Percentiles rank a stretch among this genome's conserved stretches.
phyloP scores from a whole-genome alignment of 768 basidiomycete genomes.

The Panaeolus papilionaceus region DNA sequence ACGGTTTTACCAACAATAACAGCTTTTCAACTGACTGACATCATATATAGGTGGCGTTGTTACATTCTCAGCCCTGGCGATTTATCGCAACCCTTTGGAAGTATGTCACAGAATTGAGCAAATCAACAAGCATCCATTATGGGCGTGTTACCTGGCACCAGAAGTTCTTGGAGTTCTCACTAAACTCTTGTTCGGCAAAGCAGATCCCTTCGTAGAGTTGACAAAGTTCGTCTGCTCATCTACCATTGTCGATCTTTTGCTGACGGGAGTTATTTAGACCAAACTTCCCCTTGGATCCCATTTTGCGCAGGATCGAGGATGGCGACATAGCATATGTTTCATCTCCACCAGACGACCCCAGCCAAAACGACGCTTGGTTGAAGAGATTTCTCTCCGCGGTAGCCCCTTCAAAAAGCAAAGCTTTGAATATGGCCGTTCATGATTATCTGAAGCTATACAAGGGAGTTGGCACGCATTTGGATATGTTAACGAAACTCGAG shows the following conservation, averaged over 20 bases:
- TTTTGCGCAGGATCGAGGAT: conserved; percentile 58
- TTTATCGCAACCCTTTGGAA: conserved; percentile 58
- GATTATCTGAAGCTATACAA: conserved; percentile 36
- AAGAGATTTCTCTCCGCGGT: conserved; percentile 37
- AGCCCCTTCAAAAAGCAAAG: conserved; percentile 42
- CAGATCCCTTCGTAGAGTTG: conserved; percentile 47
- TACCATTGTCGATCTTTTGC: conserved; percentile 1
- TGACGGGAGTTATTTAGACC: conserved; percentile 36
- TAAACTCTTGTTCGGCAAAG: conserved; percentile 40
- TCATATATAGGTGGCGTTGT: conserved; percentile 65
- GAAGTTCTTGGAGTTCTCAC: conserved; percentile 64
- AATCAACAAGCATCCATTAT: conserved; percentile 65
- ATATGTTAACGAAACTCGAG: conserved; percentile 38
- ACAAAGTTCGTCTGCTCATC: conserved; percentile 42
- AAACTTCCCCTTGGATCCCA: conserved; percentile 41
- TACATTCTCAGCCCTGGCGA: conserved; percentile 70
- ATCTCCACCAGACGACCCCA: conserved; percentile 47
- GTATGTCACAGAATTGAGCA: conserved; percentile 54
- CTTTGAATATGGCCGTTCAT: conserved; percentile 50
- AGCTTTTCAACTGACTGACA: neutral
- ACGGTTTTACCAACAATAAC: conserved; percentile 26
- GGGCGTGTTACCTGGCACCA: conserved; percentile 73
- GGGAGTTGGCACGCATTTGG: conserved; percentile 36
- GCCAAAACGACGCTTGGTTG: conserved; percentile 42
- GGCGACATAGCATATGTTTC: conserved; percentile 60